These are phyloP conservation scores for Venturia aucupariae DNA, from an alignment of 2,329 filamentous ascomycete genomes.

Conservation along the genomic window DNA sequence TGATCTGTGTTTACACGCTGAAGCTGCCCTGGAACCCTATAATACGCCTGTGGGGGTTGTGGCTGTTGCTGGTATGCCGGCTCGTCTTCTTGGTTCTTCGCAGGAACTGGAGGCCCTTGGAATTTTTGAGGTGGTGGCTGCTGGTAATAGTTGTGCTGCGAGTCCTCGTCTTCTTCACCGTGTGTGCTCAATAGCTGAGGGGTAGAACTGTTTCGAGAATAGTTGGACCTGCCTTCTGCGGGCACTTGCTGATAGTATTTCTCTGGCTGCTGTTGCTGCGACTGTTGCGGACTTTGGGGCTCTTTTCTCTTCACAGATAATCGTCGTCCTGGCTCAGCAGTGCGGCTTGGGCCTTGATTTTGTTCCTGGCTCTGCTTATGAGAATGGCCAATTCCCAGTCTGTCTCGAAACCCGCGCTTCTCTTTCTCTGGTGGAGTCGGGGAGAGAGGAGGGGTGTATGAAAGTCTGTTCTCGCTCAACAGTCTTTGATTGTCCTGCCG, in stretches of 20 bases:
- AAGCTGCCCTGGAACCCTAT: neutral
- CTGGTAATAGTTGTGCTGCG: constrained; percentile 21
- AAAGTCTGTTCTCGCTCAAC: constrained; percentile 7
- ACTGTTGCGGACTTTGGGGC: constrained; percentile 20
- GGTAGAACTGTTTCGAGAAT: constrained; percentile 10
- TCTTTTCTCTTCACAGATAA: constrained; percentile 29
- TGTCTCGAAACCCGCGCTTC: constrained; percentile 20
- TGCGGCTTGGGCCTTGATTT: neutral
- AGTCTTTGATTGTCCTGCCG: neutral
- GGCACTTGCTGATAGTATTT: constrained; percentile 15
- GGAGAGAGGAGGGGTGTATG: constrained; percentile 17
- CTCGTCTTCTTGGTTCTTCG: neutral
- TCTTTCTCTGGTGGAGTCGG: constrained; percentile 16
- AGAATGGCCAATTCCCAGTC: constrained; percentile 16
- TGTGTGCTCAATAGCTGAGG: constrained; percentile 23
- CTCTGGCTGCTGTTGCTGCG: constrained; percentile 23
- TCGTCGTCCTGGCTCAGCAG: constrained; percentile 22
- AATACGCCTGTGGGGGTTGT: constrained; percentile 12
- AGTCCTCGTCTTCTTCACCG: constrained; percentile 22
- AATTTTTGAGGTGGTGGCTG: constrained; percentile 26
- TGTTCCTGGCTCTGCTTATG: constrained; percentile 12
- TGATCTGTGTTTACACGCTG: constrained; percentile 10
- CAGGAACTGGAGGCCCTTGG: constrained; percentile 12
- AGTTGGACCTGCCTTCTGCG: constrained; percentile 16
- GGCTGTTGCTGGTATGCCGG: constrained; percentile 10